A percentile compares a stretch with the other conserved stretches of the same genome.
These are phyloP conservation scores for Xenosphaeropsis pyriputrescens DNA, from an alignment of 2,329 filamentous ascomycete genomes.

Conservation along the genomic window DNA sequence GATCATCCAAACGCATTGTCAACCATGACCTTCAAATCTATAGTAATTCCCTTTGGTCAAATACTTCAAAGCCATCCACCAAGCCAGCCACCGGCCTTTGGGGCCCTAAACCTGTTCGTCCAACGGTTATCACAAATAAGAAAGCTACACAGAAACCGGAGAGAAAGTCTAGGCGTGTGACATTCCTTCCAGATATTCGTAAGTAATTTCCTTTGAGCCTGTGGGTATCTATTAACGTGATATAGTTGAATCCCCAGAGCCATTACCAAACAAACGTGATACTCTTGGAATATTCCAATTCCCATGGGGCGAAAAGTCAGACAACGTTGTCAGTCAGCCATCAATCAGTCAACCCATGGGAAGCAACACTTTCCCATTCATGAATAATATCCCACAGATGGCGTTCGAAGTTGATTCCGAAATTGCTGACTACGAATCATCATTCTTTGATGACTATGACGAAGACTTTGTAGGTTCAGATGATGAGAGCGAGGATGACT, in stretches of 20 bases:
- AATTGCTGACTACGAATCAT: conserved; percentile 18
- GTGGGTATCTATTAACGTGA: neutral
- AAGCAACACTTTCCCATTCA: no score
- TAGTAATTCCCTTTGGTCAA: conserved; percentile 15
- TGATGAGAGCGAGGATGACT: conserved; percentile 14
- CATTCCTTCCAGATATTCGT: conserved; percentile 43
- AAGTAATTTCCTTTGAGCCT: conserved; percentile 3
- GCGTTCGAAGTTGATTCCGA: conserved; percentile 7
- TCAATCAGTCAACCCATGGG: conserved; percentile 12
- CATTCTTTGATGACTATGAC: conserved; percentile 46
- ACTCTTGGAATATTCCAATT: conserved; percentile 53
- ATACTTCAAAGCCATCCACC: conserved; percentile 7
- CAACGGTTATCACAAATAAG: conserved; percentile 11
- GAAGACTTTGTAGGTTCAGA: conserved; percentile 20
- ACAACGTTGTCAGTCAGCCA: conserved; percentile 30
- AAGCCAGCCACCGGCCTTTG: conserved; percentile 12
- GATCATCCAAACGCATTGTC: conserved; percentile 10
- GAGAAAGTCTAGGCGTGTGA: conserved; percentile 39
- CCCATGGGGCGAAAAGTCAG: conserved; percentile 49
- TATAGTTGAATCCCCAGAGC: conserved; percentile 40
- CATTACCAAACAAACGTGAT: conserved; percentile 39
- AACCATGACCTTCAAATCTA: conserved; percentile 7
- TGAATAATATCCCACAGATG: conserved; percentile 4
- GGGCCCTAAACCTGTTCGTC: conserved; percentile 12
- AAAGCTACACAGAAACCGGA: conserved; percentile 33